These are phyloP conservation scores for Lactarius psammicola DNA, from an alignment of 768 basidiomycete genomes.

Conservation along the genomic window DNA sequence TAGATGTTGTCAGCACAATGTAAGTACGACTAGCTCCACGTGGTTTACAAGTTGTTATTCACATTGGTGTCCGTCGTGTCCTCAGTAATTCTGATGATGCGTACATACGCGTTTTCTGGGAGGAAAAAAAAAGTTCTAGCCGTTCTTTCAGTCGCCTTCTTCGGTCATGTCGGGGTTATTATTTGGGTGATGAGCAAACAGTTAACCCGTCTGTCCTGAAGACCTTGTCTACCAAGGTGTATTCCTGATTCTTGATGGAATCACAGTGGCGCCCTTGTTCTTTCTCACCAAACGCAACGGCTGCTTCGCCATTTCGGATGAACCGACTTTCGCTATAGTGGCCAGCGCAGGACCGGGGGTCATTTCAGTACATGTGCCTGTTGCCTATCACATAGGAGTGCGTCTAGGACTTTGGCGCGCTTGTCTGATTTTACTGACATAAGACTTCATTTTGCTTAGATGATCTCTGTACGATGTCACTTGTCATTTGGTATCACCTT, in stretches of 20 bases:
- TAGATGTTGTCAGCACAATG: constrained; percentile 22
- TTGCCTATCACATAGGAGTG: constrained; percentile 22
- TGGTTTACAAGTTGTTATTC: background rate
- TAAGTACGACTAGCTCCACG: background rate
- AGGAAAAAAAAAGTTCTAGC: constrained; percentile 4
- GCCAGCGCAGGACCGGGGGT: background rate
- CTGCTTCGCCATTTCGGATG: constrained; percentile 20
- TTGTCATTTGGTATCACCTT: background rate
- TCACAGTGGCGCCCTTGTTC: constrained; percentile 12
- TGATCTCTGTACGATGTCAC: constrained; percentile 15
- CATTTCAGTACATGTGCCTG: background rate
- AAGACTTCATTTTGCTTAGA: background rate
- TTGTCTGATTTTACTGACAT: background rate
- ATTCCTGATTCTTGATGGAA: constrained; percentile 1
- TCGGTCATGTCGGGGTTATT: constrained; percentile 1
- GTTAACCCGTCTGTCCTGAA: constrained; percentile 5
- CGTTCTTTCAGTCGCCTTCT: constrained; percentile 5
- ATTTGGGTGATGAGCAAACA: constrained; percentile 15
- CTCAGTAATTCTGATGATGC: constrained; percentile 27
- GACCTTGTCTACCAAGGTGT: background rate
- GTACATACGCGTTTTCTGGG: constrained; percentile 26
- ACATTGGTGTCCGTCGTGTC: background rate
- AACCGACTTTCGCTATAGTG: background rate
- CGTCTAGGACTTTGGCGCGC: background rate
- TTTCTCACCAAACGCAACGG: background rate